A percentile compares a stretch with the other conserved stretches of the same genome.
Conservation (phyloP, 2,329 filamentous ascomycete genomes). For the Venturia pyrina region DNA sequence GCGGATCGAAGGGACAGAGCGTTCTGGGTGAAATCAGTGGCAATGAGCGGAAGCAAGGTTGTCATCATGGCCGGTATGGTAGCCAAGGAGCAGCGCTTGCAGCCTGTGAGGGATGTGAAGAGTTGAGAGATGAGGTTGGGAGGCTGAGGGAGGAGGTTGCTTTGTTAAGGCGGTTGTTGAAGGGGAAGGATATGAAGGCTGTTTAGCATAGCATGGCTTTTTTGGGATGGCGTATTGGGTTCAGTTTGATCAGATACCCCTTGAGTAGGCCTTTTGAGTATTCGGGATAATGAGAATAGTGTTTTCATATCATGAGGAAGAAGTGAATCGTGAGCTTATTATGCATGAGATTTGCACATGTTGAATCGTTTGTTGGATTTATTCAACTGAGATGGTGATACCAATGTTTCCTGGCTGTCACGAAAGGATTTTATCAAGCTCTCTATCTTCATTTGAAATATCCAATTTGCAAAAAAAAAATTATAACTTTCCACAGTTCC, state of each 20-base stretch:
- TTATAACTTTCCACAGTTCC: no score
- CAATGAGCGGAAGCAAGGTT: neutral
- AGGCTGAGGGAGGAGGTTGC: conserved; percentile 13
- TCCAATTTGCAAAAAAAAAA: no score
- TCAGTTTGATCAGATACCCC: neutral
- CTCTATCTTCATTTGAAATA: no score
- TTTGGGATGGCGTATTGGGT: conserved; percentile 1
- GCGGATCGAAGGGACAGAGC: no score
- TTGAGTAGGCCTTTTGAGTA: neutral
- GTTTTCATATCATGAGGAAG: neutral
- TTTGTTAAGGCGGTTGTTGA: conserved; percentile 3
- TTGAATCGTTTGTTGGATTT: no score
- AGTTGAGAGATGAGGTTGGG: conserved; percentile 12
- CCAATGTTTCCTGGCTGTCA: no score
- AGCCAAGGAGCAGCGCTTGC: neutral
- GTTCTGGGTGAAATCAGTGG: neutral
- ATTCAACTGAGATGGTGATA: no score
- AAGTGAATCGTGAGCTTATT: no score
- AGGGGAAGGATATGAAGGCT: conserved; percentile 1
- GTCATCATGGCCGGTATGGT: neutral
- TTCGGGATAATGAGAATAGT: neutral
- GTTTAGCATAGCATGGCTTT: neutral
- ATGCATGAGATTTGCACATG: no score
- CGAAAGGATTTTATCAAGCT: no score
- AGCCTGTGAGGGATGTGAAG: conserved; percentile 2